These are phyloP conservation scores for Puccinia brachypodii DNA, from an alignment of 1,284 basidiomycete genomes.

Conservation along the genomic window DNA sequence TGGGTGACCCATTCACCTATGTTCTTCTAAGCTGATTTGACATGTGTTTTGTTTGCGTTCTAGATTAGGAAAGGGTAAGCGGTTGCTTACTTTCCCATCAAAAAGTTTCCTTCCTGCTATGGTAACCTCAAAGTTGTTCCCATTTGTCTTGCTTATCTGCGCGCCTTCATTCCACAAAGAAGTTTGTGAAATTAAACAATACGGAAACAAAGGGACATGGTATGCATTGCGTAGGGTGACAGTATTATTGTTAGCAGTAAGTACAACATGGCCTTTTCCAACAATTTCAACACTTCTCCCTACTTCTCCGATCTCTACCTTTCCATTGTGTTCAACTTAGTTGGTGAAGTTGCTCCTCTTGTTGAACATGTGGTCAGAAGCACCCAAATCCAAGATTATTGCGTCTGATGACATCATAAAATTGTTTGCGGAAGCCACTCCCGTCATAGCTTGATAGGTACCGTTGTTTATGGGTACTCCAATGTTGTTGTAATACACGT, in stretches of 20 bases:
- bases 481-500: neutral
- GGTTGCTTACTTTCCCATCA: conserved; percentile 13
- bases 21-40: conserved; percentile 11
- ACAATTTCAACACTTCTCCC: conserved; percentile 12
- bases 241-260: neutral
- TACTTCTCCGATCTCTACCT: conserved; percentile 27
- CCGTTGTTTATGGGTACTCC: neutral
- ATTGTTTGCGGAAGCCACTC: neutral
- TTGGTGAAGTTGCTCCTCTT: conserved; percentile 6
- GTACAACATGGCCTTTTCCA: conserved; percentile 21
- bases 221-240: conserved; percentile 8
- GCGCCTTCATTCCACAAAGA: conserved; percentile 11
- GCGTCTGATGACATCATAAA: neutral
- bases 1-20: conserved; percentile 18
- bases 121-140: conserved; percentile 6
- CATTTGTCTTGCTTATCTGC: neutral
- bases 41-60: conserved; percentile 2
- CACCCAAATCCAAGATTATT: conserved; percentile 3
- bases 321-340: conserved; percentile 1
- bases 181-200: conserved; percentile 23
- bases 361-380: conserved; percentile 19
- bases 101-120: neutral
- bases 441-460: neutral
- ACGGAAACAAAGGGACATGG: conserved; percentile 26
- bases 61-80: conserved; percentile 6